Evolutionary conservation across 208 protist genomes (phyloP), one percentile per base, ranked within the genome.

Genomic region (Herpetomonas tarakana): DNA sequence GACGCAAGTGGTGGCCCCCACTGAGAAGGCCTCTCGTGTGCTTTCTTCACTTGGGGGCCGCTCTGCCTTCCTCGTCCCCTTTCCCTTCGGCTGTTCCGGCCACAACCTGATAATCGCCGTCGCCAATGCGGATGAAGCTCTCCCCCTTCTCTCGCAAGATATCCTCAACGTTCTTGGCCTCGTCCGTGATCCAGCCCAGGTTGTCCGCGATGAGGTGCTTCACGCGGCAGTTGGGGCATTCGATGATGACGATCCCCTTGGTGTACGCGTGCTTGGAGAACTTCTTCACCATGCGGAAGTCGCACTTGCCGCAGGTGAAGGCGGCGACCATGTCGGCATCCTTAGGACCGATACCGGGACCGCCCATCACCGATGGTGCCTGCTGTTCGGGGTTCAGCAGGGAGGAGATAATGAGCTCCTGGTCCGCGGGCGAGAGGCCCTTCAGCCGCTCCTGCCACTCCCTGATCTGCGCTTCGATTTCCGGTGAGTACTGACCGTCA

Each of bases 181-280:
- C 78, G 62, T 91, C 81, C 25, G 76, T 63, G 66, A 96, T 77
- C 89, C 91, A 97, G 35, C 91, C 91, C 29, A 96, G 70, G 72
- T 97, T 94, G 68, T 97, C 93, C 0, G 93, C 93, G 31, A 97
- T 63, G 21, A 97, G 74, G 64, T 97, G 93, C 68, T 84, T 80
- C 19, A 83, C 75, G 18, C 76, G 65, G 72, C 93, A 97, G 52
- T 78, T 76, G 22, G 86, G 81, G 54, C 93, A 97, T 65, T 95
- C 68, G 51, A 96, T 81, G 63, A 97, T 92, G 22, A 97, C 93
- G 45, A 96, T 93, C 16, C 93, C 93, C 26, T 94, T 92, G 19
- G 85, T 87, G 72, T 97, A 97, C 18, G 91, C 76, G 67, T 94
- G 80, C 58, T 94, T 95, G 50, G 76, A 92, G 71, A 97, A 97